Base-by-base conservation (phyloP, 2,329 filamentous ascomycete species). In the Nakataea oryzae region DNA sequence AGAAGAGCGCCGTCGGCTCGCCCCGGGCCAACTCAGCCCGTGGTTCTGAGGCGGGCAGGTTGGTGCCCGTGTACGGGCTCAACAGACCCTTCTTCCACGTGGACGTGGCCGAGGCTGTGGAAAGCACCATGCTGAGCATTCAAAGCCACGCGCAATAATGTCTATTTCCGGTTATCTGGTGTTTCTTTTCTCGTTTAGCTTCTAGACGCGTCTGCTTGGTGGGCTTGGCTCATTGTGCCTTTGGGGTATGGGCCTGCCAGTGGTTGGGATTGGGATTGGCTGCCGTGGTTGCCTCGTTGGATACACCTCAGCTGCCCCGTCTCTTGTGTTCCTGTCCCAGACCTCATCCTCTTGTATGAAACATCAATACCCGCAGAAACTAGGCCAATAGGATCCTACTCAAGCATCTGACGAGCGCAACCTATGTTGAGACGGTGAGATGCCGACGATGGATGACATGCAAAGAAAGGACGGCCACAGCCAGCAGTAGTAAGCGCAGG, bases 51-150 rank as follows among this genome's bases (percentile, higher is more conserved):
- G 13, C 24, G 50, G 63, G 62, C 26, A 64, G 64, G 50, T 17
- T 69, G 56, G 69, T 61, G 24, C 69, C 76, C 1, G 66, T 79
- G 0, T 73, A 70, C 30, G 75, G 74, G 1, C 72, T 77, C 21
- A 76, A 81, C 62, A 69, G 78, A 59, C 79, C 79, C 0, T 80
- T 76, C 63, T 80, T 81, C 70, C 79, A 81, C 58, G 64, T 76
- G 3, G 78, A 81, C 64, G 68, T 81, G 21, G 68, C 72, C 27
- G 75, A 75, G 24, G 78, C 78, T 8, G 71, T 80, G 6, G 73
- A 75, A 41, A 69, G 70, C 3, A 74, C 73, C n/a, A 47, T 68
- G n/a, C 62, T 62, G 34, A 59, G 58, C 58, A 29, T 62, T 24
- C 34, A 54, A 54, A 50, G 54, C 24, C 54, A 57, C 41, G 13